These are phyloP conservation scores for Ilex paraguariensis DNA, from an alignment of 305 asterid species.

Conservation along the genomic window DNA sequence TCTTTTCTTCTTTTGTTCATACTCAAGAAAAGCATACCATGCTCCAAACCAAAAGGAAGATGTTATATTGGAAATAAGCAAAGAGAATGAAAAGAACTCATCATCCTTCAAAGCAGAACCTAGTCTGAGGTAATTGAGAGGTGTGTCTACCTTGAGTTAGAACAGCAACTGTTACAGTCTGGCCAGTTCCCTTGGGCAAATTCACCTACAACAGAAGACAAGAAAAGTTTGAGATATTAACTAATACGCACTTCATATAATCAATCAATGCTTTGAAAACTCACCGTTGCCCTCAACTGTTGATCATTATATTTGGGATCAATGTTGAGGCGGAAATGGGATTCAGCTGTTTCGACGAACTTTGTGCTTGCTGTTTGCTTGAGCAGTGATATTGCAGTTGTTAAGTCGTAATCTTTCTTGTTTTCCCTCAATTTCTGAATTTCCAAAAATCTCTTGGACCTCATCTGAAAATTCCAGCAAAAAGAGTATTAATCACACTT, in stretches of 20 bases:
- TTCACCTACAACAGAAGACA: conserved; percentile 58
- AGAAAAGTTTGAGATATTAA: conserved; percentile 2
- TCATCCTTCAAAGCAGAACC: too few species aligned
- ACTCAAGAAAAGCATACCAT: too few species aligned
- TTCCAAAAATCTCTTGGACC: conserved; percentile 94
- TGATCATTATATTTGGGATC: conserved; percentile 98
- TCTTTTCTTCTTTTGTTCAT: too few species aligned
- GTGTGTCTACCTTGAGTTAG: conserved; percentile 81
- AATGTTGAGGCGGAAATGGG: conserved; percentile 95
- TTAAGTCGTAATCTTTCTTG: conserved; percentile 78
- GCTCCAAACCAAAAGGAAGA: too few species aligned
- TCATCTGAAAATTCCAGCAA: conserved; percentile 41
- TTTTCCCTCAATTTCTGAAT: conserved; percentile 77
- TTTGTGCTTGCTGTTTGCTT: conserved; percentile 68
- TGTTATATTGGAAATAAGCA: too few species aligned
- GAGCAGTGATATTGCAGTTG: conserved; percentile 69
- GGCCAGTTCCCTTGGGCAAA: conserved; percentile 98
- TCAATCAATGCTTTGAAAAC: conserved; percentile 23
- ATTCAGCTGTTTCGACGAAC: conserved; percentile 87
- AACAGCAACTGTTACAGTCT: conserved; percentile 83
- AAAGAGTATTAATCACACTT: not conserved
- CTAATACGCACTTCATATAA: conserved; percentile 4
- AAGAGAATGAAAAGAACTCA: too few species aligned
- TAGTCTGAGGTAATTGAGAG: too few species aligned
- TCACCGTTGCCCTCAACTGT: conserved; percentile 93